Evolutionary conservation across 139 green algal species (phyloP).

Genomic region (Edaphochlamys debaryana): DNA sequence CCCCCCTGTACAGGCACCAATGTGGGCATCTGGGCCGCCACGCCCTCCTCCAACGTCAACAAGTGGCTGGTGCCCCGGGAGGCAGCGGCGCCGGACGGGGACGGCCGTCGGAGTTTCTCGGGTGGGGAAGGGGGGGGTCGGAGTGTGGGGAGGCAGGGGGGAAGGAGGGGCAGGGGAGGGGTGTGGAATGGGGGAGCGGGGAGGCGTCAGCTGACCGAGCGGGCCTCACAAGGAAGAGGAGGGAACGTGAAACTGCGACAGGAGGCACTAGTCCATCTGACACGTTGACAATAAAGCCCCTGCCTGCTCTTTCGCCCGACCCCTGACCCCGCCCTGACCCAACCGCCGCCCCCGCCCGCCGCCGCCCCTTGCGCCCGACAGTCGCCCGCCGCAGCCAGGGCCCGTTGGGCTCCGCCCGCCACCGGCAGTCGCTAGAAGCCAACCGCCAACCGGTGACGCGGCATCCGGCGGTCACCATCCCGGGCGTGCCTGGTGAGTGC

Average conservation of each 20-base stretch:
- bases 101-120: conserved; percentile 1
- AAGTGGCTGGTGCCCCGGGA: conserved; percentile 44
- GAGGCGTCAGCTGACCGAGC: too few relatives aligned
- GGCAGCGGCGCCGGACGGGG: not conserved
- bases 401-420: not conserved
- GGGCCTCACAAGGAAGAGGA: too few relatives aligned
- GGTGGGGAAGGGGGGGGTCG: not conserved
- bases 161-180: not conserved
- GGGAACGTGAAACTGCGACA: too few relatives aligned
- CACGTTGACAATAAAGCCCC: too few relatives aligned
- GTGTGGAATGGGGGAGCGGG: not conserved
- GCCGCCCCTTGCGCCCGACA: too few relatives aligned
- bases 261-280: too few relatives aligned
- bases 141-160: not conserved
- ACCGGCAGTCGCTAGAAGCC: conserved; percentile 15
- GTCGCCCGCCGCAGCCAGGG: too few relatives aligned
- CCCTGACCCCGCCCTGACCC: too few relatives aligned
- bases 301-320: too few relatives aligned
- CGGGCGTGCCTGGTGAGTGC: not conserved
- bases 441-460: conserved; percentile 24
- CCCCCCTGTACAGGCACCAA: too few relatives aligned
- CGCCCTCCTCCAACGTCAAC: conserved; percentile 59
- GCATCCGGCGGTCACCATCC: not conserved
- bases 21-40: conserved; percentile 72
- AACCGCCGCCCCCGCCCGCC: too few relatives aligned